phyloP scores from a whole-genome alignment of 495 filamentous ascomycete genomes.

The Hypomontagnella submonticulosa region DNA sequence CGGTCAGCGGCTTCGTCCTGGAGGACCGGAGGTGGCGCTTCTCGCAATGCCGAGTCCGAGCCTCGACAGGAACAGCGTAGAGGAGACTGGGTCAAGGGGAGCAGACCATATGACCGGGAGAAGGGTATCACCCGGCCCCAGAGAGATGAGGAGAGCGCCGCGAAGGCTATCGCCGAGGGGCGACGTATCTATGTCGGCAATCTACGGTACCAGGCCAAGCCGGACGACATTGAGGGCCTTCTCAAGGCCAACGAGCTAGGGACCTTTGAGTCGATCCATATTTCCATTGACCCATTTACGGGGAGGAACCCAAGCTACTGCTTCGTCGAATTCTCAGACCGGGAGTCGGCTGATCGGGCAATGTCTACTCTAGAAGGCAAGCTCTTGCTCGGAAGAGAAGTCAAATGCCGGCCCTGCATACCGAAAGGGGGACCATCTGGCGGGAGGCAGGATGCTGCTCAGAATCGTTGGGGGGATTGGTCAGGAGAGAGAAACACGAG shows the following conservation, averaged over 20 bases:
- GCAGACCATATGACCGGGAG: constrained; percentile 32
- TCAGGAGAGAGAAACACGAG: constrained; percentile 33
- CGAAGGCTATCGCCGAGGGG: constrained; percentile 60
- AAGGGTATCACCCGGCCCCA: constrained; percentile 27
- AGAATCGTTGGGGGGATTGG: constrained; percentile 56
- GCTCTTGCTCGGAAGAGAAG: constrained; percentile 62
- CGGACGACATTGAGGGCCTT: constrained; percentile 68
- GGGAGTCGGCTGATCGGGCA: constrained; percentile 66
- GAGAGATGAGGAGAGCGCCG: constrained; percentile 29
- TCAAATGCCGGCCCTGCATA: constrained; percentile 71
- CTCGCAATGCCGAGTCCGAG: neutral
- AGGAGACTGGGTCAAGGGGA: neutral
- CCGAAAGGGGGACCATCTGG: constrained; percentile 48
- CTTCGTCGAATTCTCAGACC: constrained; percentile 70
- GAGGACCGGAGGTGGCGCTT: constrained; percentile 14
- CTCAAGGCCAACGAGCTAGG: constrained; percentile 60
- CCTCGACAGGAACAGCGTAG: constrained; percentile 1
- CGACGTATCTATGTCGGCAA: constrained; percentile 74
- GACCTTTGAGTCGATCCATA: constrained; percentile 68
- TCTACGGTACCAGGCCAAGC: constrained; percentile 71
- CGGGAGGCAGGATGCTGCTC: constrained; percentile 32
- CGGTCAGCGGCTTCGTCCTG: constrained; percentile 5
- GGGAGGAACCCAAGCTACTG: constrained; percentile 77
- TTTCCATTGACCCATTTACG: constrained; percentile 73
- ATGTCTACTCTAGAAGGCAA: constrained; percentile 66